Conservation (phyloP, 2,329 filamentous ascomycete species). For the Pestalotiopsis sp. region DNA sequence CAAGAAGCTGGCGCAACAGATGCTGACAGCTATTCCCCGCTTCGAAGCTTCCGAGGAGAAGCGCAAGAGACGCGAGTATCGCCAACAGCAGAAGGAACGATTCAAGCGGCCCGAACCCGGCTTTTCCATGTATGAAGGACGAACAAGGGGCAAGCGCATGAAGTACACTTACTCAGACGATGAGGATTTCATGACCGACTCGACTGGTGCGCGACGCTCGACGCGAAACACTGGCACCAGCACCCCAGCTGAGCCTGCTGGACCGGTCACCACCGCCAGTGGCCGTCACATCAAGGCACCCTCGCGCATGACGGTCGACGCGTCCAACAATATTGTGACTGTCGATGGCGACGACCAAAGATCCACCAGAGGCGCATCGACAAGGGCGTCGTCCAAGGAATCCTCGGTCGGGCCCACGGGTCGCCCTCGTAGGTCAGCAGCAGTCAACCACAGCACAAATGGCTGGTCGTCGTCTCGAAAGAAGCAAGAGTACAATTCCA, state of each 20-base stretch:
- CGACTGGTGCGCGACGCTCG: conserved; percentile 62
- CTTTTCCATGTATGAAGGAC: conserved; percentile 92
- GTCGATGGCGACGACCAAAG: conserved; percentile 37
- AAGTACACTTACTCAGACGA: conserved; percentile 96
- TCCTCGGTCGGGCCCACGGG: conserved; percentile 44
- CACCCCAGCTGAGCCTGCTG: conserved; percentile 68
- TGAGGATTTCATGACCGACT: conserved; percentile 69
- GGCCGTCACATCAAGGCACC: conserved; percentile 80
- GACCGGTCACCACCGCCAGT: conserved; percentile 72
- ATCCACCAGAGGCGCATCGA: conserved; percentile 14
- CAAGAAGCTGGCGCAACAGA: conserved; percentile 74
- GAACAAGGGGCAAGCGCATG: conserved; percentile 92
- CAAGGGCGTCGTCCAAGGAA: conserved; percentile 35
- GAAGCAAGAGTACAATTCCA: conserved; percentile 56
- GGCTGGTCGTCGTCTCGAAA: conserved; percentile 42
- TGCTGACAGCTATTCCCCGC: conserved; percentile 76
- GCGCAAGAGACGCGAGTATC: conserved; percentile 89
- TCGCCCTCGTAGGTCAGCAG: conserved; percentile 51
- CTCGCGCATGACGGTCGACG: conserved; percentile 64
- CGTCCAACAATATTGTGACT: conserved; percentile 45
- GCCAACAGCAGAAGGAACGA: conserved; percentile 79
- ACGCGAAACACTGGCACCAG: conserved; percentile 72
- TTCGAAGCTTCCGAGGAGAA: conserved; percentile 98
- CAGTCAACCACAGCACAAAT: conserved; percentile 49
- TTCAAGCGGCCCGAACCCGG: conserved; percentile 86